Evolutionary conservation across 1,284 basidiomycete species (phyloP).

Genomic region (Gastroboletus turbinatus): DNA sequence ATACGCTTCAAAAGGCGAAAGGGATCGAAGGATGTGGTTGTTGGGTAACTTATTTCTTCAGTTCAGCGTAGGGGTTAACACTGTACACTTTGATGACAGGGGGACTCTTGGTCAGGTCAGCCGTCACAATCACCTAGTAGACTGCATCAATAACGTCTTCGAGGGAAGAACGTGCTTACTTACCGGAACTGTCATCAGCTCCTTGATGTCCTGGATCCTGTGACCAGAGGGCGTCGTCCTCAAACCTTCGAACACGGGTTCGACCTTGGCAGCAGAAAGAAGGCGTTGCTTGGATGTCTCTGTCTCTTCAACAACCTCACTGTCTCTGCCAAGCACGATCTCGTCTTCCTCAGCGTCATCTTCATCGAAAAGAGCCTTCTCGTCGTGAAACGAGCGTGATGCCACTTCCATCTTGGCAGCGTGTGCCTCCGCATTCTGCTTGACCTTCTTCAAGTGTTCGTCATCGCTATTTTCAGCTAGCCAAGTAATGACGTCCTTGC

Average conservation of each 20-base stretch:
- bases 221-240: constrained; percentile 72
- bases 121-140: constrained; percentile 83
- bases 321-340: constrained; percentile 72
- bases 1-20: constrained; percentile 7
- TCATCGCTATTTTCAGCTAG: constrained; percentile 94
- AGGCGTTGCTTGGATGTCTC: constrained; percentile 75
- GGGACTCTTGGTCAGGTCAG: constrained; percentile 90
- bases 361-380: constrained; percentile 86
- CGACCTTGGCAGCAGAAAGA: constrained; percentile 69
- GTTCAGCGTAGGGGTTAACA: constrained; percentile 75
- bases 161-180: constrained; percentile 31
- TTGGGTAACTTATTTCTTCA: constrained; percentile 33
- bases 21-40: background rate
- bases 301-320: constrained; percentile 41
- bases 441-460: constrained; percentile 89
- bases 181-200: constrained; percentile 89
- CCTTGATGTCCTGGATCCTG: constrained; percentile 89
- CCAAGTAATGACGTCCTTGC: constrained; percentile 90
- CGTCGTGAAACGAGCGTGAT: constrained; percentile 78
- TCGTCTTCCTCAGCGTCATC: constrained; percentile 77
- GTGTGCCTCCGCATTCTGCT: constrained; percentile 83
- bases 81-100: constrained; percentile 93
- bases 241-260: constrained; percentile 80
- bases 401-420: constrained; percentile 85
- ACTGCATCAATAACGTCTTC: constrained; percentile 9